Base-by-base conservation (phyloP, 352 stramenopile genomes). In the Phytophthora sojae region DNA sequence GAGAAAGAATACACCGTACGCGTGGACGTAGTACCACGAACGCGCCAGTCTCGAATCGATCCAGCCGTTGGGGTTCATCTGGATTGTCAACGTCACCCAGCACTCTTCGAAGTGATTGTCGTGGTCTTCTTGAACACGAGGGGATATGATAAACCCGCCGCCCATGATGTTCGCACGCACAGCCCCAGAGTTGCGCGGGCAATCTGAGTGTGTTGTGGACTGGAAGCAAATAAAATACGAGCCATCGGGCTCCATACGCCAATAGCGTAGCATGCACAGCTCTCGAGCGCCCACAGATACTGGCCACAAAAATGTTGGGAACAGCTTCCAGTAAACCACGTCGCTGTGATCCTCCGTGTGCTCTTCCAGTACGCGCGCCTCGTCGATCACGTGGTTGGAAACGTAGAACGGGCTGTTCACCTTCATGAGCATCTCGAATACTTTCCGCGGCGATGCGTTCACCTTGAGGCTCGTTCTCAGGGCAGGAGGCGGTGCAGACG, bases 141-240 rank as follows among this genome's bases (percentile, higher is more conserved):
- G 73, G 1, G 71, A 79, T 23, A 88, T 88, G 57, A 96, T 92
- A 58, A 96, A 96, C n/a, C 89, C 85, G 3, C 83, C 85, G 25
- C 85, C 86, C 57, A 93, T 70, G n/a, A 96, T 79, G 7, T 77
- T 83, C 7, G 77, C 89, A 47, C 82, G 82, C 29, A 95, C 83
- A 15, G 77, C 67, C 7, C 69, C 69, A 1, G 63, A 70, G 26
- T 54, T 63, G 0, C 25, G 35, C 32, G 86, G 88, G 44, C 85
- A 94, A 5, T 88, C 69, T 2, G 62, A 6, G 61, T 96, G 84
- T 0, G 82, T 85, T 15, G 86, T 94, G n/a, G 89, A 96, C 75
- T 96, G 89, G 64, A 94, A 93, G 63, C 87, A 95, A 57, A 96
- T 85, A 64, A 95, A 92, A 51, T 94, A 96, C 3, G 87, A 92